These are phyloP conservation scores for Handroanthus guayacan DNA, from an alignment of 257 asterid genomes.

Conservation along the genomic window DNA sequence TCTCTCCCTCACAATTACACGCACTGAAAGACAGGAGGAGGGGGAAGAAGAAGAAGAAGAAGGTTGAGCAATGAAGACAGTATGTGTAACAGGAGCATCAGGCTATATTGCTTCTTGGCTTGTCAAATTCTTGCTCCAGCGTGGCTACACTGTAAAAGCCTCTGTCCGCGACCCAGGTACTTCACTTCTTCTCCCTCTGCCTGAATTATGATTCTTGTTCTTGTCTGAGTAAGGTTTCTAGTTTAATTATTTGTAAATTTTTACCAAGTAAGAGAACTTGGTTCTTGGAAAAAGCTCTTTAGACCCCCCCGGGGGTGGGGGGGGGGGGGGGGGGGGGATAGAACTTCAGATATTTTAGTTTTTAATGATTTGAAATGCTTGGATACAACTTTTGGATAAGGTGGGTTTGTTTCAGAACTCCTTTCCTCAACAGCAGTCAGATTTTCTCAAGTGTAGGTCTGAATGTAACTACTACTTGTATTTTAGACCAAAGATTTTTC, in stretches of 20 bases:
- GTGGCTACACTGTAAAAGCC: conserved; percentile 70
- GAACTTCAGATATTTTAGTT: no score
- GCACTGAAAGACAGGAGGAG: neutral
- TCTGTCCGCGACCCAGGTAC: conserved; percentile 57
- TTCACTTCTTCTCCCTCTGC: neutral
- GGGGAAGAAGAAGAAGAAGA: neutral
- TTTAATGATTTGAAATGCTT: no score
- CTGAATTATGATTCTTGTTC: neutral
- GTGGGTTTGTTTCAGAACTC: no score
- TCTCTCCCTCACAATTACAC: no score
- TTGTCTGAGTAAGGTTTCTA: neutral
- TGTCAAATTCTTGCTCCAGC: conserved; percentile 61
- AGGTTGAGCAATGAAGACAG: conserved; percentile 42
- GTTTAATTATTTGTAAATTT: neutral
- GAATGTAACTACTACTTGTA: neutral
- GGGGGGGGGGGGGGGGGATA: no score
- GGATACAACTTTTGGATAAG: no score
- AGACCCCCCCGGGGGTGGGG: no score
- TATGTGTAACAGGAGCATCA: conserved; percentile 72
- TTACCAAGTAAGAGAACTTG: neutral
- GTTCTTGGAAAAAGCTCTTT: neutral
- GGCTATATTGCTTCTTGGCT: conserved; percentile 79
- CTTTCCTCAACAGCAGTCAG: no score
- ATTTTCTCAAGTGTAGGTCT: no score
- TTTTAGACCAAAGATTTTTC: neutral